phyloP scores from a whole-genome alignment of 495 filamentous ascomycete genomes.

The Cladorrhinum samala region DNA sequence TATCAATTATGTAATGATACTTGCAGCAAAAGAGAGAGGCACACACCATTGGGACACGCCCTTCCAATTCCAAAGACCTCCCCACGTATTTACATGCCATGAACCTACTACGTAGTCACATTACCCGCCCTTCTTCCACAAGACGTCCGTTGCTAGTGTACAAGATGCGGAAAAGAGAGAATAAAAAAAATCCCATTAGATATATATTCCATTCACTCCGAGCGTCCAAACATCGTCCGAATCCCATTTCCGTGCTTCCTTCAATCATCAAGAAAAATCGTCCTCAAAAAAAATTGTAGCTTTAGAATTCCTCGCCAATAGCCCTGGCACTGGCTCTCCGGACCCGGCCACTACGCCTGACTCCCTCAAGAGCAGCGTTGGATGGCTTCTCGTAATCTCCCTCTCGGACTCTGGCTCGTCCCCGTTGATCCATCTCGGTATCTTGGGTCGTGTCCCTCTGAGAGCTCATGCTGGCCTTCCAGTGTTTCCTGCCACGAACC shows the following conservation, averaged over 20 bases:
- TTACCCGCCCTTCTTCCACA: too few relatives aligned
- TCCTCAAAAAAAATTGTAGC: too few relatives aligned
- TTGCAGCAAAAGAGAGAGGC: too few relatives aligned
- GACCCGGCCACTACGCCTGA: constrained; percentile 27
- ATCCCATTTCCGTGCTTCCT: too few relatives aligned
- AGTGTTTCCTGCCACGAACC: constrained; percentile 40
- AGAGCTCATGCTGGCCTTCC: constrained; percentile 11
- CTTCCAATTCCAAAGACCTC: too few relatives aligned
- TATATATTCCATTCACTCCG: background rate
- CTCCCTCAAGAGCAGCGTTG: constrained; percentile 1
- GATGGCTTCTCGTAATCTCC: background rate
- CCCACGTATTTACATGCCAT: too few relatives aligned
- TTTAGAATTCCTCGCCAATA: constrained; percentile 3
- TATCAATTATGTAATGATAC: too few relatives aligned
- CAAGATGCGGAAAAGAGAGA: background rate
- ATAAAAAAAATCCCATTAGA: background rate
- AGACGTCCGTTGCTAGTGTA: too few relatives aligned
- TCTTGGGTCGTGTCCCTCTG: constrained; percentile 5
- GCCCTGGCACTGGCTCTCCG: constrained; percentile 25
- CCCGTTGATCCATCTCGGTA: constrained; percentile 1
- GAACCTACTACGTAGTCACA: too few relatives aligned
- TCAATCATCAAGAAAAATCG: too few relatives aligned
- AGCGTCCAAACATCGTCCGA: background rate
- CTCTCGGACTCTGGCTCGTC: background rate
- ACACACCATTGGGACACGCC: too few relatives aligned